Percentiles rank a stretch among this genome's conserved stretches.
Conservation (phyloP, 23 red algal genomes). For the Gracilaria caudata region DNA sequence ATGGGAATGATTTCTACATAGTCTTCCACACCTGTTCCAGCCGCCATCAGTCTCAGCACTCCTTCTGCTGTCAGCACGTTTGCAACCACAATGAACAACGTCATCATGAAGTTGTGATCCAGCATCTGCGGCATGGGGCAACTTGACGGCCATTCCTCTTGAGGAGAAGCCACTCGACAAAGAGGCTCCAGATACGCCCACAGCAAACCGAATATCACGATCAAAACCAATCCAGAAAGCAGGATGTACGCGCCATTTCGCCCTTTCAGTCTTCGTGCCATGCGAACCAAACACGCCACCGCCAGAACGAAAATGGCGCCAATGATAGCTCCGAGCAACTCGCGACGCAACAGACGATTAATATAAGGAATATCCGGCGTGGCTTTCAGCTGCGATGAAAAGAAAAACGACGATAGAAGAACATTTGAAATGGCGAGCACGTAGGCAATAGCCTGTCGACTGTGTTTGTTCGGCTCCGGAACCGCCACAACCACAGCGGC, state of each 20-base stretch:
- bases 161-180: conserved; percentile 11
- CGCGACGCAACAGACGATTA: conserved; percentile 22
- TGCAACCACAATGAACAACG: conserved; percentile 61
- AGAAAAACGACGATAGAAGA: conserved; percentile 26
- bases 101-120: conserved; percentile 89
- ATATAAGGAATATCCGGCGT: conserved; percentile 66
- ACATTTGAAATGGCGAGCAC: conserved; percentile 38
- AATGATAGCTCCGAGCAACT: conserved; percentile 54
- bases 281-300: conserved; percentile 57
- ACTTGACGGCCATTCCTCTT: conserved; percentile 33
- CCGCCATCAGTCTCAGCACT: conserved; percentile 90
- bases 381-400: conserved; percentile 17
- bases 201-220: conserved; percentile 39
- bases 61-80: conserved; percentile 89
- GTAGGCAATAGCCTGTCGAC: conserved; percentile 18
- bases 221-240: conserved; percentile 66
- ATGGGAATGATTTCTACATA: conserved; percentile 80
- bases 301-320: conserved; percentile 54
- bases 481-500: conserved; percentile 73
- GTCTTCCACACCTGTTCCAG: conserved; percentile 70
- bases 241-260: conserved; percentile 85
- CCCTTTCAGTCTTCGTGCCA: conserved; percentile 65
- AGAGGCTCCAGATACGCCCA: conserved; percentile 71
- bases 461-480: conserved; percentile 60
- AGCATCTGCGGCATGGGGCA: conserved; percentile 80